Evolutionary conservation across 768 basidiomycete genomes (phyloP), one percentile per base, ranked within the genome.

Genomic region (Obba rivulosa): DNA sequence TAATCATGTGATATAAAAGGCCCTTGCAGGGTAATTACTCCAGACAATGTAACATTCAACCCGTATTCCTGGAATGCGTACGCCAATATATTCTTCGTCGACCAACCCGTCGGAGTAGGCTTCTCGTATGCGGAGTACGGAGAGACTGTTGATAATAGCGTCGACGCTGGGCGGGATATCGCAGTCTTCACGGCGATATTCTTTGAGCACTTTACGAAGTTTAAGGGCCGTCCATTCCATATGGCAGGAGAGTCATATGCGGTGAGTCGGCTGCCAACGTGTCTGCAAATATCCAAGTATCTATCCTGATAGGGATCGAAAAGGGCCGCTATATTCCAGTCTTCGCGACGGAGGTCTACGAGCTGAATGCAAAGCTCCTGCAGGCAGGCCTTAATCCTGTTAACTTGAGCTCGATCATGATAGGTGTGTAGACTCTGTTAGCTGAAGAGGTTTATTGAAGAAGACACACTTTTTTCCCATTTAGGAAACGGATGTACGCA

Each of bases 161-260:
- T 83, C 57, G 79, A 83, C 38, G 83, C 81, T 7, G 81, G 81
- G 0, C 71, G 75, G 47, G 84, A 87, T 55, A 77, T 87, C 4
- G 81, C 83, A 1, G 76, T 78, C 0, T 87, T 87, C 53, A 69
- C 85, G 0, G 67, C 76, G 5, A 77, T 87, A 43, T 87, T 86
- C 66, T 86, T 87, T 41, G 82, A 86, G 53, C 72, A 80, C 49
- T 88, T 88, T 57, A 70, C 62, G 47, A 69, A 81, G 54, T 85
- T 87, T 69, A 78, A 83, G 53, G 83, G 81, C 4, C 68, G 83
- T 4, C 57, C 68, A 3, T 65, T 69, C 44, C 69, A 69, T 41
- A 53, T 70, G 56, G 58, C 64, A 37, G 67, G 69, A 16, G 62
- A 79, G 61, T 77, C 76, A 8, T 78, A 79, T 35, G 78, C 67